A percentile compares a stretch with the other conserved stretches of the same genome.
Conservation (phyloP, 1,284 basidiomycete species). For the Cryptococcus sp. region DNA sequence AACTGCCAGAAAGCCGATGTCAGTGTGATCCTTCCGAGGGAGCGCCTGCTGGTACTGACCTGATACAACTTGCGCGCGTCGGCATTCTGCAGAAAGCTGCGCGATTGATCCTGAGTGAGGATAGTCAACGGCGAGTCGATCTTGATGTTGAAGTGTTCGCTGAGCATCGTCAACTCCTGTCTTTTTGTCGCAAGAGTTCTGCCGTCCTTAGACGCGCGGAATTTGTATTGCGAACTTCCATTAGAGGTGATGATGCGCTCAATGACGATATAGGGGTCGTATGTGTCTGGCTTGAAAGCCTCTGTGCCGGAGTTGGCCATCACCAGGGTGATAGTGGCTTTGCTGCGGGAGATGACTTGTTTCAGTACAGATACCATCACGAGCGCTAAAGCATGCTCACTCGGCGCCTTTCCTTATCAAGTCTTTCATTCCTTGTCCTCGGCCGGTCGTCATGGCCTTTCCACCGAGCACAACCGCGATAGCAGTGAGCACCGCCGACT, state of each 20-base stretch:
- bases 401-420: slow-evolving; percentile 83
- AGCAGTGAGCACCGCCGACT: slow-evolving; percentile 91
- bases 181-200: slow-evolving; percentile 74
- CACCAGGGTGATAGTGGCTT: slow-evolving; percentile 73
- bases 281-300: slow-evolving; percentile 79
- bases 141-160: slow-evolving; percentile 87
- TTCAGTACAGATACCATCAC: background rate
- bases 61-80: slow-evolving; percentile 86
- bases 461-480: slow-evolving; percentile 93
- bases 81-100: slow-evolving; percentile 85
- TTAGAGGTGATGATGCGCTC: slow-evolving; percentile 77
- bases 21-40: too few species aligned
- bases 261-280: slow-evolving; percentile 81
- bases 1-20: slow-evolving; percentile 61
- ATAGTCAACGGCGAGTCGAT: slow-evolving; percentile 97
- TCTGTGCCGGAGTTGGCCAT: slow-evolving; percentile 88
- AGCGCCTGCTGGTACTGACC: slow-evolving; percentile 56
- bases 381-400: slow-evolving; percentile 57
- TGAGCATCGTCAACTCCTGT: slow-evolving; percentile 81
- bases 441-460: slow-evolving; percentile 83
- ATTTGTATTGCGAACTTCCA: slow-evolving; percentile 78
- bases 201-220: slow-evolving; percentile 67
- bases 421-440: slow-evolving; percentile 81
- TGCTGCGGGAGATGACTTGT: slow-evolving; percentile 52
- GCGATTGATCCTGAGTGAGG: slow-evolving; percentile 79